These are phyloP conservation scores for Paecilomyces variotii DNA, from an alignment of 2,329 filamentous ascomycete genomes.

Conservation along the genomic window DNA sequence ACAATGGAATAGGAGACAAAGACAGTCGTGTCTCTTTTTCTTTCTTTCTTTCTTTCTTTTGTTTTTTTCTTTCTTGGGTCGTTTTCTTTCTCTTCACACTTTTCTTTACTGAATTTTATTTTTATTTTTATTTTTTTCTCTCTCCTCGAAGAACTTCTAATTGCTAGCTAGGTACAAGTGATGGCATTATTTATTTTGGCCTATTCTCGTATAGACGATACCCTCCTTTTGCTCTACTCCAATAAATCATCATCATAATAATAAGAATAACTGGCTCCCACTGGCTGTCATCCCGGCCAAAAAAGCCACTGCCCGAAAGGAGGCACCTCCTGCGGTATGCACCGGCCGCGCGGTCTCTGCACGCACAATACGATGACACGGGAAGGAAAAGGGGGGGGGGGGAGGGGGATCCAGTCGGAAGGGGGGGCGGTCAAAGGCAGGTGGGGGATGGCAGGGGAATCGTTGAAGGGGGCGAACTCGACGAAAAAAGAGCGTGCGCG, in stretches of 20 bases:
- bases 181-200: too few relatives aligned
- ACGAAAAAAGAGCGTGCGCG: too few relatives aligned
- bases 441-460: slow-evolving; percentile 9
- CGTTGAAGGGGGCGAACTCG: background rate
- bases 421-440: slow-evolving; percentile 12
- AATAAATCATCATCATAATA: too few relatives aligned
- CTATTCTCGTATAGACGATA: too few relatives aligned
- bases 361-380: slow-evolving; percentile 1
- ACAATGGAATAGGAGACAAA: too few relatives aligned
- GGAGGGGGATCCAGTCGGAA: slow-evolving; percentile 18
- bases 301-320: slow-evolving; percentile 1
- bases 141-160: background rate
- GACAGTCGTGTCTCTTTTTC: too few relatives aligned
- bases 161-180: too few relatives aligned
- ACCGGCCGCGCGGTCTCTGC: slow-evolving; percentile 7
- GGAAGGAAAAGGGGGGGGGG: slow-evolving; percentile 14
- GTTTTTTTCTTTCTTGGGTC: too few relatives aligned
- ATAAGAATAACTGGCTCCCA: background rate
- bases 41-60: too few relatives aligned
- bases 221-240: background rate
- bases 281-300: background rate
- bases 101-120: too few relatives aligned
- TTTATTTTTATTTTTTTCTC: background rate
- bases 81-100: too few relatives aligned
- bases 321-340: background rate